These are phyloP conservation scores for Cylindrodendrum hubeiense DNA, from an alignment of 2,329 filamentous ascomycete species.

Conservation along the genomic window DNA sequence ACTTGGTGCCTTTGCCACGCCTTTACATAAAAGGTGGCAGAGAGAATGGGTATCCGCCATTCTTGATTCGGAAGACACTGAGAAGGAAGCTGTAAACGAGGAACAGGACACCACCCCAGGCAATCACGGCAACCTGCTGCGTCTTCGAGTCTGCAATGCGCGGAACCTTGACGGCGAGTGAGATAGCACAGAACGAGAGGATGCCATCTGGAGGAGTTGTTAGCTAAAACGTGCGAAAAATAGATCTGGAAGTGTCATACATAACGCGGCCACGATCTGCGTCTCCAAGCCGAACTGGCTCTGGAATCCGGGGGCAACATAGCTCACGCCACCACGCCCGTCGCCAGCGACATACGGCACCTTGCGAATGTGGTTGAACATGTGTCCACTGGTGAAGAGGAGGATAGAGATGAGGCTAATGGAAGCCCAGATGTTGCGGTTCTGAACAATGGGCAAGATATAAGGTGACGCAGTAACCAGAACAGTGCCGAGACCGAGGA, in stretches of 20 bases:
- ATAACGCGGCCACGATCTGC: constrained; percentile 93
- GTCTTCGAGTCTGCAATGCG: constrained; percentile 81
- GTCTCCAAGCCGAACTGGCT: constrained; percentile 95
- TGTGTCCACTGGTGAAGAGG: constrained; percentile 95
- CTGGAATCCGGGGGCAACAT: constrained; percentile 93
- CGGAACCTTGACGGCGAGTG: constrained; percentile 93
- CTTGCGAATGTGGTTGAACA: constrained; percentile 99
- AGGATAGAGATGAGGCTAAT: constrained; percentile 90
- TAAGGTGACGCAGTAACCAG: constrained; percentile 81
- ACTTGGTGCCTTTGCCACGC: not conserved
- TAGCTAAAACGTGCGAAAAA: constrained; percentile 27
- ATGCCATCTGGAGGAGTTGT: constrained; percentile 68
- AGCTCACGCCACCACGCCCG: constrained; percentile 86
- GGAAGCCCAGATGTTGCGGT: constrained; percentile 93
- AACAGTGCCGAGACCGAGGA: constrained; percentile 77
- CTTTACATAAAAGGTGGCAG: constrained; percentile 85
- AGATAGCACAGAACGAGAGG: constrained; percentile 90
- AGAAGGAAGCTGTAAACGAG: constrained; percentile 93
- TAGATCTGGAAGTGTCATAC: constrained; percentile 69
- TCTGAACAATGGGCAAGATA: constrained; percentile 84
- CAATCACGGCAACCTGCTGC: constrained; percentile 85
- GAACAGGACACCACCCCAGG: constrained; percentile 83
- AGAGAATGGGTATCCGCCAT: constrained; percentile 93
- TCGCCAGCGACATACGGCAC: constrained; percentile 92
- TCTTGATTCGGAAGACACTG: constrained; percentile 95